Conservation (phyloP, 2,329 filamentous ascomycete genomes). For the Purpureocillium lavendulum region DNA sequence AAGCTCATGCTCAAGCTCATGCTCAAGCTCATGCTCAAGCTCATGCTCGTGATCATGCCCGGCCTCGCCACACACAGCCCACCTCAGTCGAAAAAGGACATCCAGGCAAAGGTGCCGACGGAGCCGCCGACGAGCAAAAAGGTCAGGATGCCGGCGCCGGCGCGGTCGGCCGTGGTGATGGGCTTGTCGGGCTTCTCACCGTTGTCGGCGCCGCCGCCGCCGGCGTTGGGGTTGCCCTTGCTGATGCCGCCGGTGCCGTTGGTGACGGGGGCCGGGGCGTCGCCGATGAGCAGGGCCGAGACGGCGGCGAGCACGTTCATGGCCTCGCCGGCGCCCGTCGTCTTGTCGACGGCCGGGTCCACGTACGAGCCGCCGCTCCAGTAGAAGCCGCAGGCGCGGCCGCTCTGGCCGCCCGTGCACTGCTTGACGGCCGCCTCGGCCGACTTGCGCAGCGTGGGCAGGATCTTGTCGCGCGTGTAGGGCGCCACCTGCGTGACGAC, state of each 20-base stretch:
- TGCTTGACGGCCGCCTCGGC: slow-evolving; percentile 50
- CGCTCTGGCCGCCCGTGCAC: slow-evolving; percentile 51
- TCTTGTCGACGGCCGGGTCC: slow-evolving; percentile 41
- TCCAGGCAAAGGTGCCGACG: slow-evolving; percentile 40
- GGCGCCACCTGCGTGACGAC: slow-evolving; percentile 55
- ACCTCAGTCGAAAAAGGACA: slow-evolving; percentile 28
- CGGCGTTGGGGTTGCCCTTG: slow-evolving; percentile 30
- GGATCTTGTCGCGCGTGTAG: slow-evolving; percentile 43
- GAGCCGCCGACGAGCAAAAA: slow-evolving; percentile 31
- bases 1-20: too few species aligned
- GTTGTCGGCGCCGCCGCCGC: slow-evolving; percentile 23
- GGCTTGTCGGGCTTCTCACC: slow-evolving; percentile 14
- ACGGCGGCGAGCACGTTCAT: slow-evolving; percentile 51
- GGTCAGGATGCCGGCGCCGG: slow-evolving; percentile 41
- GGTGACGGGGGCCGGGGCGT: slow-evolving; percentile 32
- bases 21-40: too few species aligned
- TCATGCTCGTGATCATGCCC: too few species aligned
- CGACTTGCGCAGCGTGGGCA: slow-evolving; percentile 49
- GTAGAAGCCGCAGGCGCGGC: slow-evolving; percentile 55
- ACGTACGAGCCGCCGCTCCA: slow-evolving; percentile 44
- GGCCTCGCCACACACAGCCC: neutral
- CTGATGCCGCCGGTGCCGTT: slow-evolving; percentile 42
- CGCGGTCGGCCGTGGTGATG: slow-evolving; percentile 35
- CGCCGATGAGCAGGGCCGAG: slow-evolving; percentile 36
- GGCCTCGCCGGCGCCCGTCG: slow-evolving; percentile 48